These are phyloP conservation scores for Dictyostelium discoideum DNA, from an alignment of 78 protist species.

Conservation along the genomic window DNA sequence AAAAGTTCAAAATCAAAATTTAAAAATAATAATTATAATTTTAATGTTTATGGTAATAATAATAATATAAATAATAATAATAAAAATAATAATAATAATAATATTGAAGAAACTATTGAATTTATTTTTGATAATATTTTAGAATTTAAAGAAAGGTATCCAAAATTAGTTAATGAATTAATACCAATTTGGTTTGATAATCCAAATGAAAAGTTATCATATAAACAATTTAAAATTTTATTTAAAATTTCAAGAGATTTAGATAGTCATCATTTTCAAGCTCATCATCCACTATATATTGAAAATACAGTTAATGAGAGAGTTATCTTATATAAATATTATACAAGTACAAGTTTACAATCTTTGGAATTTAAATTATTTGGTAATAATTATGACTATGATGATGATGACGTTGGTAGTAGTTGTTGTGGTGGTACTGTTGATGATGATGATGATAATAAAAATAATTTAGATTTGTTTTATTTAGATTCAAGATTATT, in stretches of 20 bases:
- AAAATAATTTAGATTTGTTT: not conserved
- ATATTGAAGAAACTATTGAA: not conserved
- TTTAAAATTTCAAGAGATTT: not conserved
- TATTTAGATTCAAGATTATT: not conserved
- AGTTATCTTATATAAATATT: not conserved
- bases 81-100: not conserved
- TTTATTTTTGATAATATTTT: not conserved
- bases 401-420: not conserved
- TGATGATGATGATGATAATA: not conserved
- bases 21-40: not conserved
- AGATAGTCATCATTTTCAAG: not conserved
- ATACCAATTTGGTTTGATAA: not conserved
- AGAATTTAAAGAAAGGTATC: not conserved
- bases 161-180: not conserved
- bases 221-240: not conserved
- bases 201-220: not conserved
- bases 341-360: not conserved
- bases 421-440: not conserved
- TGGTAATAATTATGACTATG: not conserved
- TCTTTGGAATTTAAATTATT: not conserved
- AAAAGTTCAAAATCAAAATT: not conserved
- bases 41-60: not conserved
- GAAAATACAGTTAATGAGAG: not conserved
- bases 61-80: not conserved
- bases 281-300: not conserved